A percentile compares a stretch with the other conserved stretches of the same genome.
Conservation (phyloP, 176 grass and related monocot genomes). For the Musa acuminata region DNA sequence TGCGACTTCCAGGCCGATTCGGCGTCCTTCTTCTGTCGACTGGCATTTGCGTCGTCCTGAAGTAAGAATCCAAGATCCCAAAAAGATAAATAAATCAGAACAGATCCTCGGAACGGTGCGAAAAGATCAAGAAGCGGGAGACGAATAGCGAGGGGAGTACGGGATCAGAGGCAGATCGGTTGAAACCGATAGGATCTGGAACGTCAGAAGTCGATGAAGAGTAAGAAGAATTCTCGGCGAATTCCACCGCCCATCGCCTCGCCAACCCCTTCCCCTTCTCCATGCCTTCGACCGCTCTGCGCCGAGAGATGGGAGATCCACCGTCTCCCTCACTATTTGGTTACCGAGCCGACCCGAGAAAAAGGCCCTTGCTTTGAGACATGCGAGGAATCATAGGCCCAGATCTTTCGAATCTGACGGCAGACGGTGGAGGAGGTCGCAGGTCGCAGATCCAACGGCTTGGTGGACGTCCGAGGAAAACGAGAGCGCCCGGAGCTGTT, state of each 20-base stretch:
- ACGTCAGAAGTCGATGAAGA: slow-evolving; percentile 27
- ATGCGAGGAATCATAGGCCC: neutral
- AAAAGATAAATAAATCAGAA: neutral
- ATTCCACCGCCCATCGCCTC: slow-evolving; percentile 82
- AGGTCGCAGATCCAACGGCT: neutral
- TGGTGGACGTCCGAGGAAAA: no score
- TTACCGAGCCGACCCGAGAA: no score
- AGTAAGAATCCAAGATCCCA: neutral
- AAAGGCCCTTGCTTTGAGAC: no score
- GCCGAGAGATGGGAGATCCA: neutral
- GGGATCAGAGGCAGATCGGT: slow-evolving; percentile 52
- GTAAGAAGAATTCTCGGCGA: slow-evolving; percentile 44
- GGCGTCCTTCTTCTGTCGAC: slow-evolving; percentile 75
- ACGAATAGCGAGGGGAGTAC: slow-evolving; percentile 16
- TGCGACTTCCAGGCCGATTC: slow-evolving; percentile 80
- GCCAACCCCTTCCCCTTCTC: slow-evolving; percentile 91
- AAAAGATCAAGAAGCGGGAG: neutral
- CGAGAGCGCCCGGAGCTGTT: no score
- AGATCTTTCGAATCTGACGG: neutral
- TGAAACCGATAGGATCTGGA: slow-evolving; percentile 71
- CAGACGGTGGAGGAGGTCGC: neutral
- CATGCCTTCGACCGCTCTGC: slow-evolving; percentile 23
- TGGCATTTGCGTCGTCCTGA: slow-evolving; percentile 66
- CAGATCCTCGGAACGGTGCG: neutral
- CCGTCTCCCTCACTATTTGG: neutral